Percentiles rank a stretch among this genome's conserved stretches.
Conservation (phyloP, 1,284 basidiomycete genomes). For the Mycena sp. region DNA sequence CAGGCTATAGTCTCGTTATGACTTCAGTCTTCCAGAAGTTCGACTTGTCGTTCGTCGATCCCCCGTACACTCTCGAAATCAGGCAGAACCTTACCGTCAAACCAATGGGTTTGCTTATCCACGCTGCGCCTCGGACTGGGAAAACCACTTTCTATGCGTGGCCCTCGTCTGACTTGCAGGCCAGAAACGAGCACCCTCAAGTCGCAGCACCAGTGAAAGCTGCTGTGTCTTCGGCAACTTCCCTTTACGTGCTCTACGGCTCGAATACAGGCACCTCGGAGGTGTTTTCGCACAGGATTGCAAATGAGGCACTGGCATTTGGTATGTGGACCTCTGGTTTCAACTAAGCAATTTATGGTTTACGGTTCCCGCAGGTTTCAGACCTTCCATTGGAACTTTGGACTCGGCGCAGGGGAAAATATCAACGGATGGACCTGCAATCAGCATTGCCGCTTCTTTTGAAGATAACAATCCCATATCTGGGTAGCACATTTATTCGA, state of each 20-base stretch:
- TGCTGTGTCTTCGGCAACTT: no score
- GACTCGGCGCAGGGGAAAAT: slow-evolving; percentile 52
- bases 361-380: slow-evolving; percentile 46
- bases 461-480: slow-evolving; percentile 46
- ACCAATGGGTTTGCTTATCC: no score
- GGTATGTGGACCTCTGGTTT: slow-evolving; percentile 41
- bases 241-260: slow-evolving; percentile 55
- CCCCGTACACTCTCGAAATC: no score
- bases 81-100: no score
- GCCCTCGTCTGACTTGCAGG: no score
- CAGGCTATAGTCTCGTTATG: slow-evolving; percentile 44
- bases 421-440: slow-evolving; percentile 56
- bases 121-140: no score
- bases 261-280: slow-evolving; percentile 63
- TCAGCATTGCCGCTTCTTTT: slow-evolving; percentile 61
- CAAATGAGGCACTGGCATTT: slow-evolving; percentile 48
- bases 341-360: slow-evolving; percentile 34
- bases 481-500: no score
- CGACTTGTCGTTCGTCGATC: slow-evolving; percentile 52
- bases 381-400: slow-evolving; percentile 51
- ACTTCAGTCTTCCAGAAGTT: slow-evolving; percentile 55
- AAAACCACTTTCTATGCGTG: no score
- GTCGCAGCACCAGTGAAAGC: no score
- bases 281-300: slow-evolving; percentile 58
- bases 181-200: no score